These are phyloP conservation scores for Syzygium malaccense DNA, from an alignment of 441 rosid species.

Conservation along the genomic window DNA sequence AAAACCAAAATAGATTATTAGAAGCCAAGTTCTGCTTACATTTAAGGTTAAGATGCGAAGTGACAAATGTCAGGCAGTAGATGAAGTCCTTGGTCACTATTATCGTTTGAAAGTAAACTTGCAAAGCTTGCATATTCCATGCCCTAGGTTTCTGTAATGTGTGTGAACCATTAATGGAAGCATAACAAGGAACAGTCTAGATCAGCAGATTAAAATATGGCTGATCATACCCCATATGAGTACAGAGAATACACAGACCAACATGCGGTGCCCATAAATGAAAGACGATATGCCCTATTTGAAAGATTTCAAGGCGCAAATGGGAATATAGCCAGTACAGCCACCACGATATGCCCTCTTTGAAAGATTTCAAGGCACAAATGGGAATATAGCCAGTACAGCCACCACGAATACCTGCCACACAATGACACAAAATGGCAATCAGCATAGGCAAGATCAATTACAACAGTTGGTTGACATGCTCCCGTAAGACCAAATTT, in stretches of 20 bases:
- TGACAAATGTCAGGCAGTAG: constrained; percentile 81
- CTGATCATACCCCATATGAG: constrained; percentile 68
- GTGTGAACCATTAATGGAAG: constrained; percentile 5
- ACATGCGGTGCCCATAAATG: constrained; percentile 90
- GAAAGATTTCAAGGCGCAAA: constrained; percentile 67
- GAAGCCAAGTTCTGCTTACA: constrained; percentile 39
- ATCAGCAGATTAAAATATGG: neutral
- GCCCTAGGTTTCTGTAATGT: constrained; percentile 70
- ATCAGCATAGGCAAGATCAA: neutral
- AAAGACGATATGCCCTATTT: constrained; percentile 76
- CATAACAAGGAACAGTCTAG: neutral
- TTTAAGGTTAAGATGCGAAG: constrained; percentile 82
- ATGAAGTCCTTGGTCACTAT: constrained; percentile 86
- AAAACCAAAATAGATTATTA: neutral
- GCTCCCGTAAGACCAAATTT: neutral
- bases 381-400: constrained; percentile 80
- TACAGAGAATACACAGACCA: constrained; percentile 77
- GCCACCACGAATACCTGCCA: constrained; percentile 87
- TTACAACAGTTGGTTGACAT: neutral
- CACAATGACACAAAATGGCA: constrained; percentile 3
- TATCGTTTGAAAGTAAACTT: constrained; percentile 71
- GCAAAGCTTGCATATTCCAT: constrained; percentile 85
- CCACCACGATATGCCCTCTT: constrained; percentile 83
- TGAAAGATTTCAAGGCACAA: constrained; percentile 65
- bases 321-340: constrained; percentile 85